Evolutionary conservation across 108 stramenopile species (phyloP).

Genomic region (Nitzschia palea): DNA sequence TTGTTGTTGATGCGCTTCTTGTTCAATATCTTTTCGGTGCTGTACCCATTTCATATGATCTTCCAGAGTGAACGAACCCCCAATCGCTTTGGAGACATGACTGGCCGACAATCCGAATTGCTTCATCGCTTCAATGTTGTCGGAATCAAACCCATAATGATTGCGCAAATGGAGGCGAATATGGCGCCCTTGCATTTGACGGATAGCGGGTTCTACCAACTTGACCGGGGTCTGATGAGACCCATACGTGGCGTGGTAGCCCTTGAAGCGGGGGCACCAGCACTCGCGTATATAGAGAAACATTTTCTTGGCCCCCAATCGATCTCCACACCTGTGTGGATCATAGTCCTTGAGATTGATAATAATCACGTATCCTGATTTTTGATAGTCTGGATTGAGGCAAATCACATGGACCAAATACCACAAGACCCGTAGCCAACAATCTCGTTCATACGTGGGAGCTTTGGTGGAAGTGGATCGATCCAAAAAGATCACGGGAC

Average conservation of each 20-base stretch:
- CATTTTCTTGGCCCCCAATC: slow-evolving; percentile 3
- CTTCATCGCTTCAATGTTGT: not conserved
- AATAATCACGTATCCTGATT: slow-evolving; percentile 1
- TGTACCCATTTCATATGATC: not conserved
- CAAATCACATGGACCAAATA: slow-evolving; percentile 8
- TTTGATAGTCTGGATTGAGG: slow-evolving; percentile 6
- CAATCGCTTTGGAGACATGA: not conserved
- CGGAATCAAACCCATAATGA: slow-evolving; percentile 3
- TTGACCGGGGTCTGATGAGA: slow-evolving; percentile 5
- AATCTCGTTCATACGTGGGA: not conserved
- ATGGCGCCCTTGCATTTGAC: slow-evolving; percentile 7
- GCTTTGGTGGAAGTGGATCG: not conserved
- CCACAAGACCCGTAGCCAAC: slow-evolving; percentile 4
- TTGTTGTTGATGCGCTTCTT: not conserved
- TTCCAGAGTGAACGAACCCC: not conserved
- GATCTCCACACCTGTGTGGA: not conserved
- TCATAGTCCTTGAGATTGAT: slow-evolving; percentile 4
- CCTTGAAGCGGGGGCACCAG: not conserved
- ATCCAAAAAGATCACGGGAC: slow-evolving; percentile 12
- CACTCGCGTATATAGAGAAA: slow-evolving; percentile 6
- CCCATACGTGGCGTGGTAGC: slow-evolving; percentile 6
- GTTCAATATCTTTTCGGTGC: not conserved
- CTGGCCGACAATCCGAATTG: not conserved
- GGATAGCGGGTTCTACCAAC: slow-evolving; percentile 5
- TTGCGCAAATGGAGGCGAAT: slow-evolving; percentile 3